A percentile compares a stretch with the other conserved stretches of the same genome.
These are phyloP conservation scores for Heterobasidion parviporum DNA, from an alignment of 1,284 basidiomycete species.

Conservation along the genomic window DNA sequence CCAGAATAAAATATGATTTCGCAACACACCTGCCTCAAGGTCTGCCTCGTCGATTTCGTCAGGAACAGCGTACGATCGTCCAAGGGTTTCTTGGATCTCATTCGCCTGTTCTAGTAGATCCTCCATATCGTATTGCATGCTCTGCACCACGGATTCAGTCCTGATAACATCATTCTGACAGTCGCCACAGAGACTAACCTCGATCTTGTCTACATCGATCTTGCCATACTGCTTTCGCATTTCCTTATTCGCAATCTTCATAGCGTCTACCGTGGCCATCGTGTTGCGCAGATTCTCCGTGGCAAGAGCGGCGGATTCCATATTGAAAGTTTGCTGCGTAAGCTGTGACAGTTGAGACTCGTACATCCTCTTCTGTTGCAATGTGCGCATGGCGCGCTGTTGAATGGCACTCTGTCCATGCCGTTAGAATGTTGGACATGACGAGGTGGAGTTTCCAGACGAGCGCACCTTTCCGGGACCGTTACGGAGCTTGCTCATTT, in stretches of 20 bases:
- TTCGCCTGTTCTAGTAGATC: slow-evolving; percentile 96
- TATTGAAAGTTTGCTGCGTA: slow-evolving; percentile 96
- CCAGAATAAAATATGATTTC: background rate
- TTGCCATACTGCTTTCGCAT: slow-evolving; percentile 96
- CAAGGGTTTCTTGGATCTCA: slow-evolving; percentile 93
- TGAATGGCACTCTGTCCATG: slow-evolving; percentile 75
- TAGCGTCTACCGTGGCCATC: slow-evolving; percentile 99
- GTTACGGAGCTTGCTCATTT: slow-evolving; percentile 90
- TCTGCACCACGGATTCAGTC: slow-evolving; percentile 35
- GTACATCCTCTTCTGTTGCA: slow-evolving; percentile 97
- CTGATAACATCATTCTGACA: background rate
- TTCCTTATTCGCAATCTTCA: slow-evolving; percentile 97
- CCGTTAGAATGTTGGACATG: background rate
- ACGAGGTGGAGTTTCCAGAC: background rate
- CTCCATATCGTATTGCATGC: slow-evolving; percentile 96
- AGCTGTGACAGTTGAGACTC: slow-evolving; percentile 89
- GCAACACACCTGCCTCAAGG: slow-evolving; percentile 79
- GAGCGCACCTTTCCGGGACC: slow-evolving; percentile 86
- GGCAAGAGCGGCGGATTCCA: slow-evolving; percentile 94
- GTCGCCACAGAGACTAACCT: slow-evolving; percentile 44
- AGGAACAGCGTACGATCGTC: slow-evolving; percentile 91
- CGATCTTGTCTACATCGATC: slow-evolving; percentile 97
- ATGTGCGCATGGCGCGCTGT: slow-evolving; percentile 87
- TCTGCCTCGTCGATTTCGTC: slow-evolving; percentile 98
- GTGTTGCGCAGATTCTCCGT: slow-evolving; percentile 98